phyloP scores from a whole-genome alignment of 2,329 filamentous ascomycete species.

The Madurella fahalii region DNA sequence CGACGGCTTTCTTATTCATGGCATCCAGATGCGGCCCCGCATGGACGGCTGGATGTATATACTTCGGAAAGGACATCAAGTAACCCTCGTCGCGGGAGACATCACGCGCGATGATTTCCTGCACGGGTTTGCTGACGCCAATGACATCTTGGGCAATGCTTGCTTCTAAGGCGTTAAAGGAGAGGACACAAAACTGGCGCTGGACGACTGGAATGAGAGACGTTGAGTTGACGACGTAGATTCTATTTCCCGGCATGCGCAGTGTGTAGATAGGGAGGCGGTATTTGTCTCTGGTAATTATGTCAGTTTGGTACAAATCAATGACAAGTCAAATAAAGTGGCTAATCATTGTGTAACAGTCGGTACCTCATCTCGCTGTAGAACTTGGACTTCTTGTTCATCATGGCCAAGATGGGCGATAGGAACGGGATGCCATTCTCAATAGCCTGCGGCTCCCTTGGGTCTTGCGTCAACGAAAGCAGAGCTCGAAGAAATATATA shows the following conservation, averaged over 20 bases:
- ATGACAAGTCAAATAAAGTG: too few relatives aligned
- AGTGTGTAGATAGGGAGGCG: constrained; percentile 15
- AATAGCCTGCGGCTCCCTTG: too few relatives aligned
- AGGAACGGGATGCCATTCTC: too few relatives aligned
- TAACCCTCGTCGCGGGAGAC: constrained; percentile 15
- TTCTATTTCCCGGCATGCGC: constrained; percentile 4
- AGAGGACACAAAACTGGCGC: neutral
- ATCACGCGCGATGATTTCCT: constrained; percentile 13
- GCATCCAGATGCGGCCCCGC: constrained; percentile 7
- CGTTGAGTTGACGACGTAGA: constrained; percentile 15
- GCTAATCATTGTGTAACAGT: too few relatives aligned
- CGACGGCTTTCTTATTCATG: constrained; percentile 3
- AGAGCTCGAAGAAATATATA: too few relatives aligned
- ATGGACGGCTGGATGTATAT: constrained; percentile 12
- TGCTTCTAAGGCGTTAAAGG: neutral
- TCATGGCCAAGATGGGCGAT: too few relatives aligned
- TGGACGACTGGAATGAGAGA: constrained; percentile 13
- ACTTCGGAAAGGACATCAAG: constrained; percentile 16
- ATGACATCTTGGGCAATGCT: constrained; percentile 7
- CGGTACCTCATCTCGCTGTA: too few relatives aligned
- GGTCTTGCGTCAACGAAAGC: too few relatives aligned
- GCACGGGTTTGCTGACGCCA: constrained; percentile 11
- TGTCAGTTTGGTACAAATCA: too few relatives aligned
- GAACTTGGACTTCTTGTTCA: too few relatives aligned
- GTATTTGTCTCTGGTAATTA: neutral